A percentile compares a stretch with the other conserved stretches of the same genome.
These are phyloP conservation scores for Sugiyamaella xylanicola DNA, from an alignment of 1,139 yeast species.

Conservation along the genomic window DNA sequence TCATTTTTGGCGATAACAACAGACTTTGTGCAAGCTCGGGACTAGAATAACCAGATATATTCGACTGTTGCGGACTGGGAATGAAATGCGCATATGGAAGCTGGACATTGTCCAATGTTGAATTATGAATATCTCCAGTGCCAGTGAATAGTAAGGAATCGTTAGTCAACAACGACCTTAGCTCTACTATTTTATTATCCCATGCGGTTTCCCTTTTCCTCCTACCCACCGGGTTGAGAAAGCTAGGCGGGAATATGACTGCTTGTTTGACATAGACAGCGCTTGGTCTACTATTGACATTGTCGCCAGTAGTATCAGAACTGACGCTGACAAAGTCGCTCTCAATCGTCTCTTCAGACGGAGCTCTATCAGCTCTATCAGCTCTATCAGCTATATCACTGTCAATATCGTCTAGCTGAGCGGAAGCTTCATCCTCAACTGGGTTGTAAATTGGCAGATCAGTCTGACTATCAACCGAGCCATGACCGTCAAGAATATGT, in stretches of 20 bases:
- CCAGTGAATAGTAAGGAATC: not conserved
- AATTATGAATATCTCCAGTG: not conserved
- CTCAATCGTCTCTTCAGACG: no score
- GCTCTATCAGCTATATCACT: not conserved
- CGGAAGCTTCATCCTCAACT: not conserved
- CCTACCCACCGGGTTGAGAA: conserved; percentile 28
- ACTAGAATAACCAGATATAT: not conserved
- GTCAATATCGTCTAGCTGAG: not conserved
- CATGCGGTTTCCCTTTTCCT: not conserved
- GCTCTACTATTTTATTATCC: not conserved
- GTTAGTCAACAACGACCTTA: not conserved
- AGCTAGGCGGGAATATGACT: conserved; percentile 39
- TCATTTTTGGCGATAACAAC: conserved; percentile 11
- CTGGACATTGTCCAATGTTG: conserved; percentile 2
- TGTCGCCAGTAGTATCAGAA: no score
- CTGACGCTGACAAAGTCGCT: no score
- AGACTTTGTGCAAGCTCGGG: not conserved
- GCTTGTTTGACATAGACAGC: conserved; percentile 45
- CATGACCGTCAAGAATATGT: not conserved
- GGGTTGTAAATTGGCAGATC: conserved; percentile 9
- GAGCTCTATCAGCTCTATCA: no score
- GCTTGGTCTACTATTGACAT: no score
- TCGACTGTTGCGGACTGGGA: not conserved
- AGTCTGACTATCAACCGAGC: not conserved
- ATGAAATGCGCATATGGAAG: conserved; percentile 21